Evolutionary conservation across 164 flowering plant genomes (phyloP).

Genomic region (Dillenia turbinata): DNA sequence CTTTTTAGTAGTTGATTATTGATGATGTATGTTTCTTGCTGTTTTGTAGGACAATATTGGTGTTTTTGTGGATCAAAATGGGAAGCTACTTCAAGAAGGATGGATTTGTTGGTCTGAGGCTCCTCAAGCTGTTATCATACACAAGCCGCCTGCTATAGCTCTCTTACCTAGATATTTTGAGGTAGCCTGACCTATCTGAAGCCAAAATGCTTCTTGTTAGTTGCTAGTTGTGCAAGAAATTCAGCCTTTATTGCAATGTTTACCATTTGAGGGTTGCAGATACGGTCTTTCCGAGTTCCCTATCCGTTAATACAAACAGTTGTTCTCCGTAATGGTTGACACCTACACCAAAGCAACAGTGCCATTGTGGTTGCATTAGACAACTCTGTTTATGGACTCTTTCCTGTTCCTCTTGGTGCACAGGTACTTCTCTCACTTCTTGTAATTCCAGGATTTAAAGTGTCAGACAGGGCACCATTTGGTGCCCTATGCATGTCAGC

Average conservation of each 20-base stretch:
- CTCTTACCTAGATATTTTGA: slow-evolving; percentile 84
- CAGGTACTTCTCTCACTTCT: slow-evolving; percentile 49
- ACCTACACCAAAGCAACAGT: slow-evolving; percentile 49
- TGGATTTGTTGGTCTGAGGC: slow-evolving; percentile 98
- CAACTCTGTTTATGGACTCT: slow-evolving; percentile 72
- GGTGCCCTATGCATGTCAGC: no score
- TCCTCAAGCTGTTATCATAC: slow-evolving; percentile 67
- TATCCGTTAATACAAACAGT: slow-evolving; percentile 89
- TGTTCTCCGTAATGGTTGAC: slow-evolving; percentile 73
- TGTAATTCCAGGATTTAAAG: neutral
- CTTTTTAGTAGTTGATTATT: neutral
- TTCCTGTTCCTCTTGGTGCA: slow-evolving; percentile 98
- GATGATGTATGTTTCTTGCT: neutral
- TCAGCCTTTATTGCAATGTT: neutral
- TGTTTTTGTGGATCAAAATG: slow-evolving; percentile 92
- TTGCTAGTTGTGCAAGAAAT: neutral
- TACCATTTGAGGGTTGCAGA: slow-evolving; percentile 35
- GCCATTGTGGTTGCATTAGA: slow-evolving; percentile 63
- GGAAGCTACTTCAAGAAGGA: slow-evolving; percentile 91
- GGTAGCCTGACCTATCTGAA: slow-evolving; percentile 34
- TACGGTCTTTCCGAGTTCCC: slow-evolving; percentile 89
- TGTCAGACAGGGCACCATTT: no score
- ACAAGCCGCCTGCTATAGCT: slow-evolving; percentile 84
- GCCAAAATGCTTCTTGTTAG: neutral
- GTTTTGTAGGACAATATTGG: slow-evolving; percentile 87